Percentiles rank a stretch among this genome's conserved stretches.
Evolutionary conservation across 1,284 basidiomycete species (phyloP).

Genomic region (Boletellus dicymbophilus): DNA sequence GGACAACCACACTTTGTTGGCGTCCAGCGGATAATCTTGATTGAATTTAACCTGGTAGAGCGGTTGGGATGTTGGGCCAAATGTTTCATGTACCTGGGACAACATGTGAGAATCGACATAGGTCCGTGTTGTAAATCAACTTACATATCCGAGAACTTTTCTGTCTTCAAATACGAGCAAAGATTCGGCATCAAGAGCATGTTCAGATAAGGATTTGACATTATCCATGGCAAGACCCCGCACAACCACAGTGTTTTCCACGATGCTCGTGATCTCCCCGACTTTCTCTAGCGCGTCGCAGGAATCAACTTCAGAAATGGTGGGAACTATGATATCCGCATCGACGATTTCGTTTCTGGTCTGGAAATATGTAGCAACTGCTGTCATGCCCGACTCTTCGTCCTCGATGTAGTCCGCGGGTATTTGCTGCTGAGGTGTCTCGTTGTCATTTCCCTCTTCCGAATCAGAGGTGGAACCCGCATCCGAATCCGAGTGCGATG

Average conservation of each 20-base stretch:
- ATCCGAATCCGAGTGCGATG: constrained; percentile 45
- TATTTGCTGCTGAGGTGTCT: constrained; percentile 6
- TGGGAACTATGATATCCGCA: constrained; percentile 51
- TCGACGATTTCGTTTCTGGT: constrained; percentile 69
- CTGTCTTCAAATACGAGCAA: constrained; percentile 84
- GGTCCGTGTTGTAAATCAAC: constrained; percentile 30
- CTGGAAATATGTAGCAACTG: constrained; percentile 46
- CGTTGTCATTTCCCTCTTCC: constrained; percentile 26
- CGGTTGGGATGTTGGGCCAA: constrained; percentile 85
- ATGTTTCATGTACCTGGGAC: constrained; percentile 82
- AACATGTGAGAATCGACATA: constrained; percentile 3
- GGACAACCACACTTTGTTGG: constrained; percentile 50
- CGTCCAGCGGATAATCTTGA: constrained; percentile 55
- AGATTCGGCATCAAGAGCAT: constrained; percentile 82
- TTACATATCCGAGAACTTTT: constrained; percentile 80
- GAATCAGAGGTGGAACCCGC: constrained; percentile 30
- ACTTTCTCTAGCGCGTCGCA: constrained; percentile 68
- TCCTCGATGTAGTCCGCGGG: constrained; percentile 39
- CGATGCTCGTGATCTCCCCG: constrained; percentile 73
- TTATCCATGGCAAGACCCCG: constrained; percentile 53
- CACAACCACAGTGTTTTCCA: constrained; percentile 71
- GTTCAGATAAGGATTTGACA: constrained; percentile 48
- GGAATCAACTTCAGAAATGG: constrained; percentile 54
- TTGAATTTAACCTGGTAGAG: constrained; percentile 82
- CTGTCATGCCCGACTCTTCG: constrained; percentile 47